Percentiles rank a stretch among this genome's conserved stretches.
Evolutionary conservation across 306 rosid genomes (phyloP).

Genomic region (Fagus sylvatica): DNA sequence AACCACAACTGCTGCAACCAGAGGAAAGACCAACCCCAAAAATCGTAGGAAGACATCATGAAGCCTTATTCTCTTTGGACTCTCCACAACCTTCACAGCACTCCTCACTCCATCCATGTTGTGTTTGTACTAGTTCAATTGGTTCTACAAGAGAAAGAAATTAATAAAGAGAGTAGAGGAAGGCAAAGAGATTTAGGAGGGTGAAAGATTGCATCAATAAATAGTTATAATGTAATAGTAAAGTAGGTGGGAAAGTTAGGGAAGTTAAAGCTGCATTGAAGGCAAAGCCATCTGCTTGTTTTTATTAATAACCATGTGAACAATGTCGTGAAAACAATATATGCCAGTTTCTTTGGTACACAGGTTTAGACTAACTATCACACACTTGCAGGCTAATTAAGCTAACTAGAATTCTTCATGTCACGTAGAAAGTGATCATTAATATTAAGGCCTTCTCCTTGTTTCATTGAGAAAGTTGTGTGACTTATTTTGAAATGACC

Average conservation of each 20-base stretch:
- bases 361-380: background rate
- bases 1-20: conserved; percentile 45
- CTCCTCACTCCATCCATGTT: conserved; percentile 36
- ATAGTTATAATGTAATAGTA: background rate
- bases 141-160: too few species aligned
- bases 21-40: conserved; percentile 43
- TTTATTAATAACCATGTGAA: background rate
- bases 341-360: background rate
- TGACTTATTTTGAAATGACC: too few species aligned
- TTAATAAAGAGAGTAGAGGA: background rate
- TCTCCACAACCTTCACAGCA: conserved; percentile 40
- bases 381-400: background rate
- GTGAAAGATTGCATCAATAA: background rate
- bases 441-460: too few species aligned
- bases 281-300: background rate
- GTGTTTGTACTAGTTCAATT: background rate
- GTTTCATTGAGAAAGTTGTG: too few species aligned
- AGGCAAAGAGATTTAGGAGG: background rate
- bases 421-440: too few species aligned
- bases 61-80: conserved; percentile 5
- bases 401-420: background rate
- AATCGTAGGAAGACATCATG: conserved; percentile 35
- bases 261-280: conserved; percentile 4
- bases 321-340: background rate
- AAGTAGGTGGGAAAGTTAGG: conserved; percentile 2